Evolutionary conservation across 2,329 filamentous ascomycete species (phyloP), one percentile per base, ranked within the genome.

Genomic region (Arthrobotrys pseudoclavata): DNA sequence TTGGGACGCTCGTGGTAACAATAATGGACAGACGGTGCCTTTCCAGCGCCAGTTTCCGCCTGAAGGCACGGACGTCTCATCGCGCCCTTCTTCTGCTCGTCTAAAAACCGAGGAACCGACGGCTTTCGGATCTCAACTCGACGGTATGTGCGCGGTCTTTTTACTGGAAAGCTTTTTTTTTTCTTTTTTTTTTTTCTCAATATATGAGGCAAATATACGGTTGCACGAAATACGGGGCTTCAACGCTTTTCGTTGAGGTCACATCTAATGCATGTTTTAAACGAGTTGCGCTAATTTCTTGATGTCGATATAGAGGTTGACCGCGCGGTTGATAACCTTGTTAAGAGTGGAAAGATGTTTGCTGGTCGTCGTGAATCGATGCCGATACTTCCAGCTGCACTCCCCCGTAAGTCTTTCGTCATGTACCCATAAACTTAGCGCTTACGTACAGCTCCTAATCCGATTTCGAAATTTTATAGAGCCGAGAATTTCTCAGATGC

Each of bases 261-360:
- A 22, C 37, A 50, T 42, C 10, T 18, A 1, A 42, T 53, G 18
- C 60, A 68, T 47, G 20, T 60, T 48, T 12, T 29, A 55, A 61
- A 53, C 50, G 53, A 52, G 66, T 69, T 63, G 66, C 50, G 72
- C 72, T 76, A 69, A 76, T 37, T 60, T 37, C 20, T 34, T 45
- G 20, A 52, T 76, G 20, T 68, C 24, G n/a, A 18, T 48, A 42
- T 83, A 97, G 96, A 99, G 89, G 94, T 99, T 82, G 96, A 98
- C 81, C 91, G 95, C 83, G 95, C 95, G 81, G 90, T 95, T 82
- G 96, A 98, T 83, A 98, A 98, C 84, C 89, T 99, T 78, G 89
- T 95, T 83, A 98, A 98, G 88, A 97, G 94, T 84, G 94, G 94
- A 82, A 98, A 98, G 87, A 91, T 94, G 86, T 96, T 95, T 85